These are phyloP conservation scores for Venturia aucupariae DNA, from an alignment of 2,329 filamentous ascomycete genomes.

Conservation along the genomic window DNA sequence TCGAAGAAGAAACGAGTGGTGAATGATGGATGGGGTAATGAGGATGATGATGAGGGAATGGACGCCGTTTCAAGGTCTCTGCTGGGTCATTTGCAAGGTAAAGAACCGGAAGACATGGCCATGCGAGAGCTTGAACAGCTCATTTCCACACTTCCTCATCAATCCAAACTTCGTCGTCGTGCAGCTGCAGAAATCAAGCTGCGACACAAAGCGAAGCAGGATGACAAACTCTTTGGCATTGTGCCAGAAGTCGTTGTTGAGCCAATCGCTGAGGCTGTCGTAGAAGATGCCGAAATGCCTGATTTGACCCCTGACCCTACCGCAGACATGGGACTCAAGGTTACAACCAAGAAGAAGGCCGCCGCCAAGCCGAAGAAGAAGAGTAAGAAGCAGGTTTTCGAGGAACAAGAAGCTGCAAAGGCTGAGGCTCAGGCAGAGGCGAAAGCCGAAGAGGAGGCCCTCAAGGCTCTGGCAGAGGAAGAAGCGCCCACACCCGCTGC, in stretches of 20 bases:
- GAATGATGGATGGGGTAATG: constrained; percentile 40
- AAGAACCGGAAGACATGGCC: constrained; percentile 60
- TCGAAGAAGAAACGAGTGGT: constrained; percentile 37
- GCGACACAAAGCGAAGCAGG: constrained; percentile 74
- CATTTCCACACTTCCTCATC: constrained; percentile 44
- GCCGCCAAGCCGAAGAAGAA: constrained; percentile 44
- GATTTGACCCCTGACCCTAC: constrained; percentile 21
- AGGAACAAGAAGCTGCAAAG: constrained; percentile 55
- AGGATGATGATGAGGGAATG: constrained; percentile 39
- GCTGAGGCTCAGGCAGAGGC: constrained; percentile 29
- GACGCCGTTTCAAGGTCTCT: constrained; percentile 37
- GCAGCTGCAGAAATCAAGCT: constrained; percentile 58
- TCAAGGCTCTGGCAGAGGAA: constrained; percentile 24
- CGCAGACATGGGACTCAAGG: constrained; percentile 26
- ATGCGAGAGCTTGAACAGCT: constrained; percentile 52
- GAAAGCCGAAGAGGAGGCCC: constrained; percentile 40
- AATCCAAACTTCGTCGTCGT: constrained; percentile 64
- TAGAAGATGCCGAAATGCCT: constrained; percentile 34
- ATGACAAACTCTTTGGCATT: constrained; percentile 60
- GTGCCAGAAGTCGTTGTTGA: constrained; percentile 19
- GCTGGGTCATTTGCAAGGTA: constrained; percentile 41
- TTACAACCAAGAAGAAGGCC: constrained; percentile 28
- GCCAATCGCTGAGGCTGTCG: constrained; percentile 27
- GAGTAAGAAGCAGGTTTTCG: constrained; percentile 66
- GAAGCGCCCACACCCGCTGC: constrained; percentile 23